Evolutionary conservation across 768 basidiomycete genomes (phyloP), one percentile per base, ranked within the genome.

Genomic region (Suillus discolor): DNA sequence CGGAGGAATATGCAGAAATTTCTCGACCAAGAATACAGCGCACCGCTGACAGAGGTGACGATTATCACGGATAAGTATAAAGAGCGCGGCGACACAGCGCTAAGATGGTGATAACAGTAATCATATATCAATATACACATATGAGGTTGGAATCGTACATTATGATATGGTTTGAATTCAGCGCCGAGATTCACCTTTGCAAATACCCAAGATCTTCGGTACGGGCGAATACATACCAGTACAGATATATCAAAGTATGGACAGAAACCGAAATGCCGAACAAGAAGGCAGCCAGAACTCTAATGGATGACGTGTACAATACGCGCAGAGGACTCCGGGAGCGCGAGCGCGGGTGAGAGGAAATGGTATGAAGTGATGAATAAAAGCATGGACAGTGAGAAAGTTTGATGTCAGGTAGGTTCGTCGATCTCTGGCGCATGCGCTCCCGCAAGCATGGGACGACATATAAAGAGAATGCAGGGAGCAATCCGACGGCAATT

Each of bases 341-440:
- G 31, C 31, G 31, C 6, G 31, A 31, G 31, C 6, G 6, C n/a
- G 6, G 31, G 31, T 31, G 61, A 6, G 42, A 36, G 23, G 62
- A 63, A n/a, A 5, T 64, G 39, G 20, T 39, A 63, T 63, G 39
- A 34, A 8, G 9, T 31, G 12, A 44, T 61, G 38, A n/a, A 25
- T 44, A 53, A 45, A 16, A 23, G 16, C 36, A n/a, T 57, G 16
- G 18, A 18, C 8, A 20, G 49, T 20, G 49, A 42, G 34, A 28
- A 59, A 7, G 39, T 9, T 34, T 39, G 16, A 18, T 45, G 41
- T 25, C 42, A 59, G 61, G 16, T 20, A 47, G 65, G 16, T 68
- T 69, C 64, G 69, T 53, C 6, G 70, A 69, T 0, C 49, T 47
- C 8, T 67, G 44, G 8, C 63, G 70, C 16, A 20, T 55, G 25